phyloP scores from a whole-genome alignment of 805 yeast genomes.

The Metschnikowia gelsemii region DNA sequence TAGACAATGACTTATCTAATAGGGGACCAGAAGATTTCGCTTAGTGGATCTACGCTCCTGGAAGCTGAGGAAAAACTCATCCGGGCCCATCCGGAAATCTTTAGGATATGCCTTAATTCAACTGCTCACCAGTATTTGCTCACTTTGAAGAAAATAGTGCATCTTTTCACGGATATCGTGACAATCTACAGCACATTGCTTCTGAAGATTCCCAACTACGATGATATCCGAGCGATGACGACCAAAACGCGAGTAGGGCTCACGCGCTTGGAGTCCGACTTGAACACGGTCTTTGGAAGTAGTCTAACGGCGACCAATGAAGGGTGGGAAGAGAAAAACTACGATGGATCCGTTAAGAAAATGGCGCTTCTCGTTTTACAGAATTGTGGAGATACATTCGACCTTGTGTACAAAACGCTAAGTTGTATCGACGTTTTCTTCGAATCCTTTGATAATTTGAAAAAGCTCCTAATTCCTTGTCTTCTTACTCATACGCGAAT shows the following conservation, averaged over 20 bases:
- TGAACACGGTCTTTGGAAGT: conserved; percentile 30
- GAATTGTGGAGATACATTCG: conserved; percentile 16
- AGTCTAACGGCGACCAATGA: conserved; percentile 7
- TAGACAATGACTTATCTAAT: conserved; percentile 39
- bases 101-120: conserved; percentile 35
- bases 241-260: conserved; percentile 22
- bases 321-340: conserved; percentile 29
- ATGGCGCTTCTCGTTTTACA: conserved; percentile 20
- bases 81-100: conserved; percentile 29
- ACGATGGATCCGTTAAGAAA: conserved; percentile 27
- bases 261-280: conserved; percentile 31
- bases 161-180: conserved; percentile 37
- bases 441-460: conserved; percentile 37
- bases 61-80: conserved; percentile 29
- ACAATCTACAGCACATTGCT: conserved; percentile 41
- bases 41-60: conserved; percentile 22
- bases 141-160: conserved; percentile 33
- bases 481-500: conserved; percentile 33
- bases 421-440: conserved; percentile 41
- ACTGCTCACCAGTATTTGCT: conserved; percentile 28
- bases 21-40: conserved; percentile 32
- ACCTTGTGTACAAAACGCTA: conserved; percentile 24
- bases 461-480: conserved; percentile 37
- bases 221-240: conserved; percentile 39
- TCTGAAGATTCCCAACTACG: conserved; percentile 40